Percentiles rank a stretch among this genome's conserved stretches.
phyloP scores from a whole-genome alignment of 2,329 filamentous ascomycete species.

The Fusarium euwallaceae region DNA sequence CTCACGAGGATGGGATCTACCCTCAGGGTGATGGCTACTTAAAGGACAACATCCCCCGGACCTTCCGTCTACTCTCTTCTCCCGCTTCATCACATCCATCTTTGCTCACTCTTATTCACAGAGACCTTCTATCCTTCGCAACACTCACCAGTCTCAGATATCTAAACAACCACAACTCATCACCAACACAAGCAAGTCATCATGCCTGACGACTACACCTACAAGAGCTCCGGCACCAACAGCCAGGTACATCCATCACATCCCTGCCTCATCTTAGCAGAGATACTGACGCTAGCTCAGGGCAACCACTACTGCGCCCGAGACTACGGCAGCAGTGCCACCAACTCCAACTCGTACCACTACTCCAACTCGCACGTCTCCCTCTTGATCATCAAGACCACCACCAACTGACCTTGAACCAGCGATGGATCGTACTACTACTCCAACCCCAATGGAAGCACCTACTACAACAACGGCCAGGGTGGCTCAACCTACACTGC shows the following conservation, averaged over 20 bases:
- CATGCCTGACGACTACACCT: slow-evolving; percentile 51
- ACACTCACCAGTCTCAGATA: not conserved
- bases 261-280: not conserved
- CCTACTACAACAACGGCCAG: slow-evolving; percentile 74
- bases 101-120: not conserved
- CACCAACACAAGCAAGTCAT: not conserved
- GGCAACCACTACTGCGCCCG: slow-evolving; percentile 78
- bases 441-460: slow-evolving; percentile 76
- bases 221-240: slow-evolving; percentile 71
- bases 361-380: slow-evolving; percentile 72
- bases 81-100: not conserved
- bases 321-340: slow-evolving; percentile 69
- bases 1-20: not conserved
- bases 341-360: slow-evolving; percentile 73
- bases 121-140: not conserved
- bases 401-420: not conserved
- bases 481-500: slow-evolving; percentile 73
- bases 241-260: slow-evolving; percentile 61
- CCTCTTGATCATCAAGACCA: not conserved
- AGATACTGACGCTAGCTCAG: slow-evolving; percentile 52
- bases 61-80: too few relatives aligned
- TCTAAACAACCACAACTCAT: not conserved
- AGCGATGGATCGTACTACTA: slow-evolving; percentile 81
- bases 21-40: not conserved
- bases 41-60: not conserved